Conservation (phyloP, 2,329 filamentous ascomycete genomes). For the Fusarium mundagurra region DNA sequence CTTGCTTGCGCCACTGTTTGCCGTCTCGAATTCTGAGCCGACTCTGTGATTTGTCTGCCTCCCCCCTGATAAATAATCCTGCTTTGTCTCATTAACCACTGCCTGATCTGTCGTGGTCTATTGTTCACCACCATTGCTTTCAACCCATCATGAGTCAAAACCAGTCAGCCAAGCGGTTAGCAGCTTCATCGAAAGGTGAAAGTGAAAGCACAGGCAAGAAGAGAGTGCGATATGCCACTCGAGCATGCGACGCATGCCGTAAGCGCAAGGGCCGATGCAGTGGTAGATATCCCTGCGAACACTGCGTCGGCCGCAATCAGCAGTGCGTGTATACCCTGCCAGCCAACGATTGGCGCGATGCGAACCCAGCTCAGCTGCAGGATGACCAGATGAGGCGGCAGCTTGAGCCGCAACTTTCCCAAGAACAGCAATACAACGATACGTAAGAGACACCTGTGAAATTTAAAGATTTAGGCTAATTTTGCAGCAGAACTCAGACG, state of each 20-base stretch:
- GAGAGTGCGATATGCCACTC: not conserved
- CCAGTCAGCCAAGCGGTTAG: not conserved
- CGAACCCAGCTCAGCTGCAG: not conserved
- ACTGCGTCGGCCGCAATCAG: not conserved
- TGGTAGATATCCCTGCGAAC: not conserved
- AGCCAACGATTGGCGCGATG: not conserved
- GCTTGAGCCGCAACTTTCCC: not conserved
- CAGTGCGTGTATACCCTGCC: not conserved
- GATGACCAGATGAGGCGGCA: not conserved
- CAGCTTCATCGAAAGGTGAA: not conserved
- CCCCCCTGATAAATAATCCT: not conserved
- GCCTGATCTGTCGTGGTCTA: not conserved
- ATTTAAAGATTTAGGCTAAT: not conserved
- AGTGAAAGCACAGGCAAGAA: not conserved
- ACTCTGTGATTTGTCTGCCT: not conserved
- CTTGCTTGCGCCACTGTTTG: not conserved
- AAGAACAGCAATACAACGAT: not conserved
- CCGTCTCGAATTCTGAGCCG: not conserved
- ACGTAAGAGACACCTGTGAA: not conserved
- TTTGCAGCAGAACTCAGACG: not conserved
- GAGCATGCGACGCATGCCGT: not conserved
- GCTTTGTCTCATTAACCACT: not conserved
- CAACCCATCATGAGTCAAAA: not conserved
- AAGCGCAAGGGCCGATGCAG: not conserved
- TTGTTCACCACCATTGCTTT: not conserved